Conservation (phyloP, 441 rosid genomes). For the Erodium texanum region DNA sequence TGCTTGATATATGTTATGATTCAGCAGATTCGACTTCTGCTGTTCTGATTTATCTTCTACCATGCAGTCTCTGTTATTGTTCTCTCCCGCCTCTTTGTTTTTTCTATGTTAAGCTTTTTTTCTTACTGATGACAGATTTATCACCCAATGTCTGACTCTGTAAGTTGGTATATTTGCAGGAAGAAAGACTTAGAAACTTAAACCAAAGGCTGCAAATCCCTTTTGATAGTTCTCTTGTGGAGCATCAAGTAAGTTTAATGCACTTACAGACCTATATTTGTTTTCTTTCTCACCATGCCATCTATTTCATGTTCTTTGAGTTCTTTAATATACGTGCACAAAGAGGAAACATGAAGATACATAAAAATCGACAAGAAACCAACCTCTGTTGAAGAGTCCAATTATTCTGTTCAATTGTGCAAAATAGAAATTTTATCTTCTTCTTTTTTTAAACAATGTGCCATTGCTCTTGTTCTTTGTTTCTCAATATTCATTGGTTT, state of each 20-base stretch:
- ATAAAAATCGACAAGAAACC: background rate
- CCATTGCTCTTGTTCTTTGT: background rate
- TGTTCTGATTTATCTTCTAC: background rate
- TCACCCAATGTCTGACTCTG: too few species aligned
- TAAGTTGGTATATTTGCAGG: background rate
- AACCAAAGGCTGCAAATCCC: constrained; percentile 3
- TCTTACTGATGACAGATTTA: too few species aligned
- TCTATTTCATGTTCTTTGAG: background rate
- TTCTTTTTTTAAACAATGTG: background rate
- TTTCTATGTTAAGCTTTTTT: background rate
- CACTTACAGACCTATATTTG: background rate
- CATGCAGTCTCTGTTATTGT: too few species aligned
- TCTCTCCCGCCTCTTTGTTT: background rate
- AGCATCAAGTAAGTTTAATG: constrained; percentile 1
- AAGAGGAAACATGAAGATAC: background rate
- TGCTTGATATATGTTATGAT: background rate
- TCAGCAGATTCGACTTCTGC: background rate
- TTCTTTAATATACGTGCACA: background rate
- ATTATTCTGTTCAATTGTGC: too few species aligned
- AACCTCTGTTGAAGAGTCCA: too few species aligned
- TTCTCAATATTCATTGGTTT: too few species aligned
- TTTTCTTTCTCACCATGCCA: background rate
- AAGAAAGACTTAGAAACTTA: background rate
- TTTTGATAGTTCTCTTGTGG: background rate
- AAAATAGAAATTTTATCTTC: background rate